phyloP scores from a whole-genome alignment of 1,284 basidiomycete genomes.

The Tremellales sp. region DNA sequence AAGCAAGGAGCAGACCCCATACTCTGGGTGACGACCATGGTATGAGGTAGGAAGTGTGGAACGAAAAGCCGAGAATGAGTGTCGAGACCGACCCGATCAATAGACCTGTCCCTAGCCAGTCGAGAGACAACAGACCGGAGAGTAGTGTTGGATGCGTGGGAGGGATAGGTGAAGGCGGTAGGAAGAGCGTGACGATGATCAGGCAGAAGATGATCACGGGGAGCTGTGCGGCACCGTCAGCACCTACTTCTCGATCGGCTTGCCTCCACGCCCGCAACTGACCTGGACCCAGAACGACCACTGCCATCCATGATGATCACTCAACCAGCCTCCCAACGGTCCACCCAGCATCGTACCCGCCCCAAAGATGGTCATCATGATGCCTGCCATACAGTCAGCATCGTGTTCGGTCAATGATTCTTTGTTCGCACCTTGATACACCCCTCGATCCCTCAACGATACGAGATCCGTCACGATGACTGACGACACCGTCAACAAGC shows the following conservation, averaged over 20 bases:
- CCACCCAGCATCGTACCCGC: slow-evolving; percentile 43
- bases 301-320: slow-evolving; percentile 42
- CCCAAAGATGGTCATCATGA: slow-evolving; percentile 49
- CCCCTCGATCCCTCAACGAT: slow-evolving; percentile 43
- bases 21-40: slow-evolving; percentile 70
- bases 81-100: slow-evolving; percentile 68
- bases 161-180: slow-evolving; percentile 34
- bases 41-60: slow-evolving; percentile 76
- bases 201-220: slow-evolving; percentile 35
- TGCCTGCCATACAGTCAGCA: slow-evolving; percentile 14
- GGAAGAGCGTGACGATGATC: slow-evolving; percentile 29
- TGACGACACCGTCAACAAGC: slow-evolving; percentile 43
- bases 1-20: slow-evolving; percentile 59
- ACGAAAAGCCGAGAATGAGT: slow-evolving; percentile 69
- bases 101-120: slow-evolving; percentile 47
- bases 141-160: slow-evolving; percentile 34
- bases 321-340: slow-evolving; percentile 41
- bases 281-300: slow-evolving; percentile 44
- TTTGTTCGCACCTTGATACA: slow-evolving; percentile 44
- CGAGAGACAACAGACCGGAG: slow-evolving; percentile 32
- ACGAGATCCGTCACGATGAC: slow-evolving; percentile 49
- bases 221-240: slow-evolving; percentile 15
- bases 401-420: not conserved
- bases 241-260: not conserved
- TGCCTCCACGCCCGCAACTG: slow-evolving; percentile 1